Conservation (phyloP, 2,329 filamentous ascomycete genomes). For the Fusarium sororula region DNA sequence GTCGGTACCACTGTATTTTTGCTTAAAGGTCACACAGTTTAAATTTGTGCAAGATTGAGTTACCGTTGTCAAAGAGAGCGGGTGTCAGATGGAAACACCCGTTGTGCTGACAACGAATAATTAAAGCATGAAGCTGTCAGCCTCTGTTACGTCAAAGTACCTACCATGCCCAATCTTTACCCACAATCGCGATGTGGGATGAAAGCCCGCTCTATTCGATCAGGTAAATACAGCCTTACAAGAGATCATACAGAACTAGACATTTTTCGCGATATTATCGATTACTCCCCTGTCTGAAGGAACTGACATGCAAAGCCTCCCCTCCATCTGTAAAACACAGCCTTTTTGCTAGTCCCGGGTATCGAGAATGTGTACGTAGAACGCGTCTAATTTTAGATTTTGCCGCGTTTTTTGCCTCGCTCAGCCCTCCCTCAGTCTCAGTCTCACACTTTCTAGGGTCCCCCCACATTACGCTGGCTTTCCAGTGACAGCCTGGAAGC, state of each 20-base stretch:
- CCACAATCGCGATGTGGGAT: neutral
- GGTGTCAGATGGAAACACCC: constrained; percentile 9
- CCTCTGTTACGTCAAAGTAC: neutral
- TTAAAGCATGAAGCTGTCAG: constrained; percentile 16
- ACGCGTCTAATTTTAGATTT: constrained; percentile 40
- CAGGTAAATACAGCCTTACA: constrained; percentile 5
- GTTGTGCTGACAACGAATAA: constrained; percentile 17
- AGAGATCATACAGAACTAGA: neutral
- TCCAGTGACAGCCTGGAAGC: neutral
- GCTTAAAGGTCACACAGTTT: neutral
- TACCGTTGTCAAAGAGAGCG: constrained; percentile 4
- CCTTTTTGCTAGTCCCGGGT: constrained; percentile 29
- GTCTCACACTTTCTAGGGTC: neutral
- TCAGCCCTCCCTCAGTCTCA: constrained; percentile 27
- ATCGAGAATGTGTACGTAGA: constrained; percentile 6
- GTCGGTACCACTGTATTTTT: neutral
- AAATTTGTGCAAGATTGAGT: constrained; percentile 16
- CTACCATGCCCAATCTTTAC: neutral
- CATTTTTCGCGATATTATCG: constrained; percentile 3
- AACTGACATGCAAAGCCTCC: constrained; percentile 22
- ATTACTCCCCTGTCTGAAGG: neutral
- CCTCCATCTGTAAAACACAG: constrained; percentile 29
- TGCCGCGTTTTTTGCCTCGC: constrained; percentile 28
- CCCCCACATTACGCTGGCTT: neutral
- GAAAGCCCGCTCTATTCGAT: neutral